Evolutionary conservation across 768 basidiomycete species (phyloP), one percentile per base, ranked within the genome.

Genomic region (Naematelia aurantialba): DNA sequence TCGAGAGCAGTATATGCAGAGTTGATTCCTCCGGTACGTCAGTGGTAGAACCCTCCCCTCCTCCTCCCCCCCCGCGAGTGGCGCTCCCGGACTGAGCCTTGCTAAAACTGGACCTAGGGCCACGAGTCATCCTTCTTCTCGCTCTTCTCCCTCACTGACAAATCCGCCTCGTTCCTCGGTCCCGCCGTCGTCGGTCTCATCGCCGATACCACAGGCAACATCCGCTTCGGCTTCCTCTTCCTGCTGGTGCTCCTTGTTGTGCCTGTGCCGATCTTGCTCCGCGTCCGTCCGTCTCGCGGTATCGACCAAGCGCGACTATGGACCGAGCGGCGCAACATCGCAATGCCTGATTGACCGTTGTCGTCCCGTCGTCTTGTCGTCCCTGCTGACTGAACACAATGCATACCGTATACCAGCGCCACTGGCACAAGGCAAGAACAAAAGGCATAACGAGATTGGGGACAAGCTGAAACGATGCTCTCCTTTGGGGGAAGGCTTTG

Each of bases 131-230:
- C 90, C 56, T 97, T 90, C 88, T 90, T 78, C 59, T 82, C 85
- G 1, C 78, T 97, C 30, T 96, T 88, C 77, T 87, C 88, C 14
- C 91, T 97, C 66, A 94, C 91, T 0, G 66, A 71, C 63, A 80
- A 96, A 87, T 91, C 91, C 5, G 87, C 87, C 61, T 91, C 89
- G 5, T 98, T 97, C 79, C 78, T 97, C 2, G 94, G 94, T 0
- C 94, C 94, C 2, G 80, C 92, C 4, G 78, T 91, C 25, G 92
- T 97, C 0, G 92, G 91, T 0, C 65, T 92, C 34, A 88, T 97
- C 42, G 86, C 92, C 0, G 91, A 94, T 72, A 75, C 81, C 45
- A 97, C 91, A 0, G 91, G 89, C 1, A 92, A 94, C 76, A 93
- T 96, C 49, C 87, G 93, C 25, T 88, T 88, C 61, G 86, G 87